These are phyloP conservation scores for Fusarium nelsonii DNA, from an alignment of 2,329 filamentous ascomycete species.

Conservation along the genomic window DNA sequence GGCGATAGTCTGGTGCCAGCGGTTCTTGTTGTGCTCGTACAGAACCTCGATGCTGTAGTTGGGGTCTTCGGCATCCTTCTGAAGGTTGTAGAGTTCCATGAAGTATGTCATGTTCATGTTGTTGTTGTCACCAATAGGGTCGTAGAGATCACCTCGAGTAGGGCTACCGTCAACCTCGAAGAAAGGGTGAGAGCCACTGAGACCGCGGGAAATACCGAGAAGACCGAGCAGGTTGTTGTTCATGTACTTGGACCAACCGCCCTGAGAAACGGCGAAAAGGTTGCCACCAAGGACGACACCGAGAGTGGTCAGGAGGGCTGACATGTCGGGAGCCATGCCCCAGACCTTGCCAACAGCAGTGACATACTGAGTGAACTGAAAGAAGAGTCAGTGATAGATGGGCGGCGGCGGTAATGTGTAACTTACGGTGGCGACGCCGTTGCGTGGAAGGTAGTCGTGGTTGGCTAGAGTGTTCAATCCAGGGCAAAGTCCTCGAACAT, in stretches of 20 bases:
- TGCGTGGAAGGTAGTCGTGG: constrained; percentile 43
- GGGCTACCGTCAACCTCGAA: constrained; percentile 67
- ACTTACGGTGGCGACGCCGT: constrained; percentile 42
- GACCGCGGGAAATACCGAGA: constrained; percentile 58
- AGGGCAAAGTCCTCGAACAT: constrained; percentile 39
- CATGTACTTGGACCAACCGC: constrained; percentile 53
- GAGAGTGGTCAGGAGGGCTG: constrained; percentile 25
- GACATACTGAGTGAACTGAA: constrained; percentile 27
- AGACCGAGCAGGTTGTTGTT: constrained; percentile 59
- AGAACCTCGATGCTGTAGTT: constrained; percentile 55
- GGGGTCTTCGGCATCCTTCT: constrained; percentile 54
- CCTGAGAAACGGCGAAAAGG: constrained; percentile 42
- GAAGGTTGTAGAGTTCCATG: constrained; percentile 59
- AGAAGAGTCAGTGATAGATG: not conserved
- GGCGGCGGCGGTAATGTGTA: rapidly evolving
- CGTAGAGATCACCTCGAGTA: constrained; percentile 66
- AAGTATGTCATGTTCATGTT: constrained; percentile 66
- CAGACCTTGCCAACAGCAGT: constrained; percentile 35
- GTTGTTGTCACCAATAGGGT: constrained; percentile 60
- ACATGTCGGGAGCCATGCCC: constrained; percentile 35
- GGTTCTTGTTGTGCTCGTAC: constrained; percentile 57
- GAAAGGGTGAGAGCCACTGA: constrained; percentile 66
- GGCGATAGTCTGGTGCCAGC: constrained; percentile 61
- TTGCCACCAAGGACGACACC: constrained; percentile 57
- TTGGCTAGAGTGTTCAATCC: constrained; percentile 40